Percentiles rank a stretch among this genome's conserved stretches.
Conservation (phyloP, 2,329 filamentous ascomycete species). For the Xylariaceae sp. region DNA sequence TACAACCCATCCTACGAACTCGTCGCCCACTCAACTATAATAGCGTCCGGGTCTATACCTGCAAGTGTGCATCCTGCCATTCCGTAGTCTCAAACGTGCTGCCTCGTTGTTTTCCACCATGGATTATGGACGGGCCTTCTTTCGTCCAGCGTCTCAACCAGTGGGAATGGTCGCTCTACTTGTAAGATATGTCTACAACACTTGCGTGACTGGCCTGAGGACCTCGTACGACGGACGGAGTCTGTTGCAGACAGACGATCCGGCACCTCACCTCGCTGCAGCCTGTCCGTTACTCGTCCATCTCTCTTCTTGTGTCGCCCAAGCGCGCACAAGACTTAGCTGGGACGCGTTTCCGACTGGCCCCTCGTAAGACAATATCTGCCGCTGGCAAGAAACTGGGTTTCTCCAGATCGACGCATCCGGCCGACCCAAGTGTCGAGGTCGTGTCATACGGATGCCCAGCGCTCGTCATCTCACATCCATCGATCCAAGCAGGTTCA, state of each 20-base stretch:
- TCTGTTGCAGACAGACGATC: constrained; percentile 18
- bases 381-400: constrained; percentile 22
- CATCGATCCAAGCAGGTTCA: constrained; percentile 11
- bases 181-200: too few relatives aligned
- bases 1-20: too few relatives aligned
- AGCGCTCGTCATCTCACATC: constrained; percentile 14
- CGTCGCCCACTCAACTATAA: too few relatives aligned
- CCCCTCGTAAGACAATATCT: constrained; percentile 24
- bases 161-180: too few relatives aligned
- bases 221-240: neutral
- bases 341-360: constrained; percentile 24
- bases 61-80: too few relatives aligned
- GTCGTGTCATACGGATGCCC: constrained; percentile 27
- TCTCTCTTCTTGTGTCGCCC: constrained; percentile 14
- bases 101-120: too few relatives aligned
- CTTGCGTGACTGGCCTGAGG: too few relatives aligned
- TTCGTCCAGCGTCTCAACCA: too few relatives aligned
- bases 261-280: constrained; percentile 19
- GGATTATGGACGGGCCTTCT: too few relatives aligned
- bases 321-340: constrained; percentile 13
- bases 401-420: constrained; percentile 33
- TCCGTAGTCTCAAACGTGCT: too few relatives aligned
- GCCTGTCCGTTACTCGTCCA: constrained; percentile 10
- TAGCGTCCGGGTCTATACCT: too few relatives aligned
- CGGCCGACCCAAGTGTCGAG: constrained; percentile 26